A percentile compares a stretch with the other conserved stretches of the same genome.
Evolutionary conservation across 2,329 filamentous ascomycete genomes (phyloP).

Genomic region (Sarocladium oryzae): DNA sequence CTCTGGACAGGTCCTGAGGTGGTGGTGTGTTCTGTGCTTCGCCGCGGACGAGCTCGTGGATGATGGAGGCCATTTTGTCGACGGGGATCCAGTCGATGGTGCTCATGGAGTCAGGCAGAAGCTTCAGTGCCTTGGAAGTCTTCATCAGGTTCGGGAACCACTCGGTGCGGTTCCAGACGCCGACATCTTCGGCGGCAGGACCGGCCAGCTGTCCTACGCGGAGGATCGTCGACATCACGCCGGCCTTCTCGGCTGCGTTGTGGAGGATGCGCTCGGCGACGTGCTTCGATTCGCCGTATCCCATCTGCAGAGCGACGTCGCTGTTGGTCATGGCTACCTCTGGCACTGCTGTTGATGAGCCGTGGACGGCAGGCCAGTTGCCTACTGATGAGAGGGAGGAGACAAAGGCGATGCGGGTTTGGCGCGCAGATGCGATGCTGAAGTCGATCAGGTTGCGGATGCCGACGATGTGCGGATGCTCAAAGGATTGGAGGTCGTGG

Average conservation of each 20-base stretch:
- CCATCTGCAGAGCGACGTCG: conserved; percentile 15
- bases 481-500: conserved; percentile 9
- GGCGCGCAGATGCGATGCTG: conserved; percentile 24
- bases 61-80: conserved; percentile 37
- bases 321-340: neutral
- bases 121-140: conserved; percentile 41
- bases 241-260: conserved; percentile 25
- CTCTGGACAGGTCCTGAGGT: conserved; percentile 37
- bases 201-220: conserved; percentile 44
- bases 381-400: conserved; percentile 33
- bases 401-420: conserved; percentile 34
- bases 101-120: conserved; percentile 36
- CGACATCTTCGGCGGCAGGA: conserved; percentile 27
- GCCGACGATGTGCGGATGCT: conserved; percentile 38
- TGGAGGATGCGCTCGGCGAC: conserved; percentile 36
- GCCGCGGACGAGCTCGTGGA: conserved; percentile 40
- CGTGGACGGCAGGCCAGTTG: conserved; percentile 14
- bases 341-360: neutral
- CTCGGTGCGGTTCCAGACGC: conserved; percentile 49
- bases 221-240: conserved; percentile 32
- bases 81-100: conserved; percentile 50
- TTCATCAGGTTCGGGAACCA: conserved; percentile 47
- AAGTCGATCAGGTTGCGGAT: conserved; percentile 44
- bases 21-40: conserved; percentile 28
- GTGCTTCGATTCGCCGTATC: conserved; percentile 39